Evolutionary conservation across 441 rosid genomes (phyloP).

Genomic region (Corymbia citriodora): DNA sequence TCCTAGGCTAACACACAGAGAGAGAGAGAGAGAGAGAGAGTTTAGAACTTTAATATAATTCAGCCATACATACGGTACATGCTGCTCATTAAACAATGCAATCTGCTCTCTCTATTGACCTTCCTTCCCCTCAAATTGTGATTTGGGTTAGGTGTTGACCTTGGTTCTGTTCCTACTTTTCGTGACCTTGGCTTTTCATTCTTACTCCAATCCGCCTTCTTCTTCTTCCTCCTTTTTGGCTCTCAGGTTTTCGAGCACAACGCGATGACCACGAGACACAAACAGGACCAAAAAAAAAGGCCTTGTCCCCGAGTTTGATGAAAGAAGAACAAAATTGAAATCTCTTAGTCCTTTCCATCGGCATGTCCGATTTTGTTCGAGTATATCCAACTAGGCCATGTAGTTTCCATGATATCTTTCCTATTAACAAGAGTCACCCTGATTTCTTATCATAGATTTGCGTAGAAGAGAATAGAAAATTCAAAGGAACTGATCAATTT

Average conservation of each 20-base stretch:
- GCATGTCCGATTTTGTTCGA: background rate
- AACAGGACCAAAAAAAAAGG: rapidly evolving
- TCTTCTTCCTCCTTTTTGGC: background rate
- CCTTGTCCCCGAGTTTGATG: background rate
- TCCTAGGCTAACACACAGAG: background rate
- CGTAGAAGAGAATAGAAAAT: rapidly evolving
- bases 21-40: background rate
- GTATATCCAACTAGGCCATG: background rate
- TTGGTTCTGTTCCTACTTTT: background rate
- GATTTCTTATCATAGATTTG: background rate
- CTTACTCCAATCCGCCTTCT: background rate
- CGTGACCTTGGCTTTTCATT: background rate
- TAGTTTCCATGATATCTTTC: background rate
- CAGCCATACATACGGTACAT: background rate
- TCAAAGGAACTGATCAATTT: rapidly evolving
- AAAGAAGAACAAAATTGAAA: too few relatives aligned
- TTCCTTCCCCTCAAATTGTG: background rate
- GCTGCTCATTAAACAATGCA: background rate
- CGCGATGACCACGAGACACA: background rate
- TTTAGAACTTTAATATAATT: background rate
- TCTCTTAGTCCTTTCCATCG: background rate
- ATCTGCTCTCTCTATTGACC: background rate
- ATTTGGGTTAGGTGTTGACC: background rate
- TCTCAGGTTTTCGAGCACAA: background rate
- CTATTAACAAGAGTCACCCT: background rate